Percentiles rank a stretch among this genome's conserved stretches.
These are phyloP conservation scores for Colletotrichum caudatum DNA, from an alignment of 2,329 filamentous ascomycete species.

Conservation along the genomic window DNA sequence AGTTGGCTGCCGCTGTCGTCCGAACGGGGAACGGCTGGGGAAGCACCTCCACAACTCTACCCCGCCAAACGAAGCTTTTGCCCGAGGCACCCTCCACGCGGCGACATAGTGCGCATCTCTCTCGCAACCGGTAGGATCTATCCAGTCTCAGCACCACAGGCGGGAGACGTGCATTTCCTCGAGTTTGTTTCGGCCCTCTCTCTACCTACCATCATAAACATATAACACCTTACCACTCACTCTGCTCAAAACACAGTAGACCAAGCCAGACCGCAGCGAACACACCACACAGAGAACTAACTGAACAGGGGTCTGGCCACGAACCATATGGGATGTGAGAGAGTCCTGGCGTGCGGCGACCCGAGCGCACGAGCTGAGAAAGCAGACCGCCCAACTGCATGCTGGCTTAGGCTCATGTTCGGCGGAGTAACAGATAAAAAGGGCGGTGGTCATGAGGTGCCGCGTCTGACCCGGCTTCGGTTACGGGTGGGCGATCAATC, in stretches of 20 bases:
- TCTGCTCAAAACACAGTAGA: background rate
- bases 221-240: background rate
- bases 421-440: conserved; percentile 1
- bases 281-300: background rate
- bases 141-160: conserved; percentile 20
- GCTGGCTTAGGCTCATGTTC: conserved; percentile 28
- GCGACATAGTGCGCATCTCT: conserved; percentile 4
- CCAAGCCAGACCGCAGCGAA: background rate
- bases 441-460: background rate
- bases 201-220: background rate
- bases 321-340: background rate
- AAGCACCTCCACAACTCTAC: conserved; percentile 36
- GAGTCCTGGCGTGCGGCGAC: background rate
- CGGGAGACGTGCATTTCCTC: conserved; percentile 21
- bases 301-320: background rate
- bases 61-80: conserved; percentile 30
- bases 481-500: conserved; percentile 31
- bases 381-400: background rate
- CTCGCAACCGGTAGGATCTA: conserved; percentile 24
- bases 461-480: background rate
- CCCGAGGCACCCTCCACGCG: conserved; percentile 12
- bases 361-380: conserved; percentile 18
- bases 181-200: conserved; percentile 12
- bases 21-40: conserved; percentile 37
- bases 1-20: conserved; percentile 31